These are phyloP conservation scores for Elaeis guineensis DNA, from an alignment of 176 grass and related monocot genomes.

Conservation along the genomic window DNA sequence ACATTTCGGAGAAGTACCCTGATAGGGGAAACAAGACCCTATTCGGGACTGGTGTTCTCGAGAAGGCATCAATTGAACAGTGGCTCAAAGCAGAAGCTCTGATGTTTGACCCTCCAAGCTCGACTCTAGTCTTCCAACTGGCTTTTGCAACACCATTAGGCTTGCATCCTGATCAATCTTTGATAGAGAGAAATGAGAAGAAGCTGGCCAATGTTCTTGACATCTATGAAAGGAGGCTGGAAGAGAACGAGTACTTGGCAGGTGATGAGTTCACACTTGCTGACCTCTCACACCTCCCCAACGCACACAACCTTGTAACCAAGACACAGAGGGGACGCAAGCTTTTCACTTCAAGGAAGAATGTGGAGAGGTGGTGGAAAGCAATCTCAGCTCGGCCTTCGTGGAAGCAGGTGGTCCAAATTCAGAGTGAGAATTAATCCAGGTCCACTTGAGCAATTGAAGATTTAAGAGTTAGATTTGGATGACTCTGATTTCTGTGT, in stretches of 20 bases:
- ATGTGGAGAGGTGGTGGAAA: constrained; percentile 62
- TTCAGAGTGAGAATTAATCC: constrained; percentile 76
- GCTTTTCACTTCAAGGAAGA: constrained; percentile 60
- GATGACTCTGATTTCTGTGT: too few relatives aligned
- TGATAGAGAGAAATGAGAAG: constrained; percentile 36
- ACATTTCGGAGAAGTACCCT: constrained; percentile 52
- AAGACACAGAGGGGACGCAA: constrained; percentile 36
- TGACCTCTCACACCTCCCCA: constrained; percentile 73
- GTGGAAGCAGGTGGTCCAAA: constrained; percentile 55
- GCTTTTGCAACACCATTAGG: constrained; percentile 51
- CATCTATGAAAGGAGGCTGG: constrained; percentile 45
- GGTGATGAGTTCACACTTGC: constrained; percentile 56
- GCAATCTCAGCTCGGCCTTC: constrained; percentile 42
- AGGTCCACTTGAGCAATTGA: constrained; percentile 36
- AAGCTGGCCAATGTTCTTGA: constrained; percentile 39
- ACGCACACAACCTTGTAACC: constrained; percentile 57
- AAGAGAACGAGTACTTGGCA: constrained; percentile 34
- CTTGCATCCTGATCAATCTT: constrained; percentile 32
- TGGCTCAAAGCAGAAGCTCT: constrained; percentile 64
- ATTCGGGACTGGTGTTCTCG: constrained; percentile 51
- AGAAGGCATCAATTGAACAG: constrained; percentile 67
- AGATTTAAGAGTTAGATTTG: background rate
- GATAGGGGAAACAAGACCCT: constrained; percentile 50
- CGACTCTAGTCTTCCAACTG: constrained; percentile 65
- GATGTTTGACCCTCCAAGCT: constrained; percentile 64